Evolutionary conservation across 768 basidiomycete species (phyloP).

Genomic region (Lepiota venenata): DNA sequence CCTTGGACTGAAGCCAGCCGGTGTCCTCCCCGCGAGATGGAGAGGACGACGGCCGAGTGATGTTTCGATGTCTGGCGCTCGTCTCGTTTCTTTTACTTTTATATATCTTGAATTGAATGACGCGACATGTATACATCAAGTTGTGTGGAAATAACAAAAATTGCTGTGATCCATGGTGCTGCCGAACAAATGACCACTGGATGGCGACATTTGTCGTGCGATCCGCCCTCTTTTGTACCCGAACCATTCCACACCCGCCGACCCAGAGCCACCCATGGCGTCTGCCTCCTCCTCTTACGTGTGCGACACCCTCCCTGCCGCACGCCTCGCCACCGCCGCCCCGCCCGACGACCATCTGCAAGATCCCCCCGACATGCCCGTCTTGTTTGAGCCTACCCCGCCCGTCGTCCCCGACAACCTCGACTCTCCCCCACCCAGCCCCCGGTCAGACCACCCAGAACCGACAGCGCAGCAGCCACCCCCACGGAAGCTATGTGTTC

Average conservation of each 20-base stretch:
- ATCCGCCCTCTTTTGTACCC: too few relatives aligned
- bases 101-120: conserved; percentile 45
- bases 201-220: conserved; percentile 40
- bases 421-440: neutral
- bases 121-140: conserved; percentile 22
- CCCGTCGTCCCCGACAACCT: conserved; percentile 9
- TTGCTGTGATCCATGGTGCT: conserved; percentile 16
- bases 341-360: conserved; percentile 13
- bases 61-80: conserved; percentile 20
- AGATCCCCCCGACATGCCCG: conserved; percentile 10
- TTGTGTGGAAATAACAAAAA: conserved; percentile 14
- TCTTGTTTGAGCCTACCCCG: conserved; percentile 15
- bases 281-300: conserved; percentile 37
- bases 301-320: conserved; percentile 71
- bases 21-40: conserved; percentile 19
- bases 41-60: conserved; percentile 4
- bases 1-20: conserved; percentile 68
- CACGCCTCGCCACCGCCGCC: conserved; percentile 42
- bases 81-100: conserved; percentile 24
- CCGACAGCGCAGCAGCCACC: conserved; percentile 31
- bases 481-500: conserved; percentile 79
- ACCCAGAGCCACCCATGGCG: conserved; percentile 20
- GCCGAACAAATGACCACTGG: conserved; percentile 12
- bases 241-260: neutral
- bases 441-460: conserved; percentile 16